Conservation (phyloP, 257 asterid species). For the Leptodermis oblonga region DNA sequence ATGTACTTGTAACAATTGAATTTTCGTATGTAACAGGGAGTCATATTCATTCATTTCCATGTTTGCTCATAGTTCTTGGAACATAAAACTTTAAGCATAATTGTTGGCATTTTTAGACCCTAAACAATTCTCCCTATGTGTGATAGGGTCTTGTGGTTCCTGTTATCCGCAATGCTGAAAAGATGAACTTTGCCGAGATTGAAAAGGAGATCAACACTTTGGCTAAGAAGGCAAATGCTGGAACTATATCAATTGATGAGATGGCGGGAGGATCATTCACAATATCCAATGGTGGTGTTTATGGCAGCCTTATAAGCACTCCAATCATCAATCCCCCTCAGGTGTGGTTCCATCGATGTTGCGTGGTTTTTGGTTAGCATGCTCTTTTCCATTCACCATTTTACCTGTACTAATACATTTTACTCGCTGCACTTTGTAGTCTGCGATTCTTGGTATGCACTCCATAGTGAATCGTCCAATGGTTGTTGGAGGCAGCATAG, state of each 20-base stretch:
- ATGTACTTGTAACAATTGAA: neutral
- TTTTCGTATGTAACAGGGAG: neutral
- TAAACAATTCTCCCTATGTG: slow-evolving; percentile 18
- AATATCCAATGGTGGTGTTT: slow-evolving; percentile 96
- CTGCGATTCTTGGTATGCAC: slow-evolving; percentile 98
- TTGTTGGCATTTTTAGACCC: neutral
- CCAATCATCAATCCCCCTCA: slow-evolving; percentile 99
- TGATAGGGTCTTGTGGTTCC: slow-evolving; percentile 95
- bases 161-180: slow-evolving; percentile 82
- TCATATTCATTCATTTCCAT: neutral
- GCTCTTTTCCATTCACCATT: neutral
- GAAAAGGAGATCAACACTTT: slow-evolving; percentile 83
- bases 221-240: slow-evolving; percentile 87
- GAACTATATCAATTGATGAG: slow-evolving; percentile 93
- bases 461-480: slow-evolving; percentile 92
- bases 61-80: neutral
- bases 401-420: neutral
- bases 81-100: neutral
- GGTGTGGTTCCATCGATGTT: slow-evolving; percentile 36
- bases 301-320: slow-evolving; percentile 95
- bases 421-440: slow-evolving; percentile 40
- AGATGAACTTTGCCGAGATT: slow-evolving; percentile 92
- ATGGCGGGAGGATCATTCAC: slow-evolving; percentile 98
- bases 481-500: slow-evolving; percentile 87
- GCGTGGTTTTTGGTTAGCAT: neutral